phyloP scores from a whole-genome alignment of 495 filamentous ascomycete genomes.

The Tuber calosporum region DNA sequence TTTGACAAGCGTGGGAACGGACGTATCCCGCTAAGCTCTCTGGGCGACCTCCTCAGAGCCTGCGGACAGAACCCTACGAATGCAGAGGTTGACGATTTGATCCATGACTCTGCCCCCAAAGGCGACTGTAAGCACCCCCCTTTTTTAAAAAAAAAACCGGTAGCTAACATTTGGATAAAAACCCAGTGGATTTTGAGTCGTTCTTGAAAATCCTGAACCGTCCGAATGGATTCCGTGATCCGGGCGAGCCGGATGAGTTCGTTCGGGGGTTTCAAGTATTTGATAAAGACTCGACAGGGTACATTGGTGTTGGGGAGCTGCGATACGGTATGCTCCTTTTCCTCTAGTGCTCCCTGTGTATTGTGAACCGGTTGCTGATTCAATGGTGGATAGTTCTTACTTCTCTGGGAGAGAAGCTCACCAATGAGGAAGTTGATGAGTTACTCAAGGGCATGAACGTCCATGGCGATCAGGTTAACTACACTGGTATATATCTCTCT shows the following conservation, averaged over 20 bases:
- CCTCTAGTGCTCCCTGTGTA: neutral
- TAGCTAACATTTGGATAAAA: conserved; percentile 8
- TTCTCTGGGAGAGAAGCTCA: conserved; percentile 97
- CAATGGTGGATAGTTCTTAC: conserved; percentile 60
- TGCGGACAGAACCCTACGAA: conserved; percentile 97
- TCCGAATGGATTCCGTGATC: conserved; percentile 94
- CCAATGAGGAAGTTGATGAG: conserved; percentile 96
- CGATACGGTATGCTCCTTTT: conserved; percentile 61
- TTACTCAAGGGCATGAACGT: conserved; percentile 94
- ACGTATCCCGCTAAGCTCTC: conserved; percentile 72
- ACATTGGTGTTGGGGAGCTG: conserved; percentile 92
- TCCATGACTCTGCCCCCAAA: conserved; percentile 63
- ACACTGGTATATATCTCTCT: conserved; percentile 59
- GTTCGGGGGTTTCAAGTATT: conserved; percentile 98
- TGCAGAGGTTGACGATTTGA: conserved; percentile 80
- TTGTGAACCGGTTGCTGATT: conserved; percentile 6
- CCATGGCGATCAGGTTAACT: conserved; percentile 90
- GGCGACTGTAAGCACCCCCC: conserved; percentile 68
- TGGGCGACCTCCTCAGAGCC: conserved; percentile 89
- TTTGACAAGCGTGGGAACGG: conserved; percentile 98
- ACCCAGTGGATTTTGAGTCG: conserved; percentile 88
- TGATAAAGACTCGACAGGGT: conserved; percentile 97
- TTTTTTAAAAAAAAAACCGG: neutral
- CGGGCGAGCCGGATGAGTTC: conserved; percentile 94
- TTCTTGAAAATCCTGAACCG: conserved; percentile 94